Percentiles rank a stretch among this genome's conserved stretches.
Evolutionary conservation across 1,284 basidiomycete genomes (phyloP).

Genomic region (Fomitiporia mediterranea): DNA sequence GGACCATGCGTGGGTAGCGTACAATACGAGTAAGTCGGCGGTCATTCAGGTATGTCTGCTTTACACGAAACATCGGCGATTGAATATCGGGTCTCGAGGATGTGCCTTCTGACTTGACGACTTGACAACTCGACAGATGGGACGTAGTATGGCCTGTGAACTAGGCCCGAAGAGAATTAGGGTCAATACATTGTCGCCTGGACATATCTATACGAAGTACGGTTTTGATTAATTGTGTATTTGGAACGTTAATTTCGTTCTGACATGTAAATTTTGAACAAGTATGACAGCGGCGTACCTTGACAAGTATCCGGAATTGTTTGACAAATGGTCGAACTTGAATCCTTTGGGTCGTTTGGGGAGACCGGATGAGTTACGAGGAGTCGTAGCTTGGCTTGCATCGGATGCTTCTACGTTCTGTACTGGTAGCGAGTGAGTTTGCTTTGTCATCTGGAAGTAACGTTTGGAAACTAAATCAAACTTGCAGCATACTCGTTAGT

Average conservation of each 20-base stretch:
- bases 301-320: slow-evolving; percentile 62
- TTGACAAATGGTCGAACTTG: slow-evolving; percentile 67
- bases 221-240: slow-evolving; percentile 25
- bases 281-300: slow-evolving; percentile 73
- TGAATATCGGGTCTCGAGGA: background rate
- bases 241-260: background rate
- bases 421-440: slow-evolving; percentile 68
- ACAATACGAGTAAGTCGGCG: slow-evolving; percentile 80
- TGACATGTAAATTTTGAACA: background rate
- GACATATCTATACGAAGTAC: slow-evolving; percentile 70
- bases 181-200: slow-evolving; percentile 73
- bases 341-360: slow-evolving; percentile 77
- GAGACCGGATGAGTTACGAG: slow-evolving; percentile 70
- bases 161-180: slow-evolving; percentile 67
- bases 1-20: slow-evolving; percentile 72
- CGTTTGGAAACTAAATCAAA: slow-evolving; percentile 14
- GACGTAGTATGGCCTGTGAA: slow-evolving; percentile 80
- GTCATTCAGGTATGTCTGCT: slow-evolving; percentile 59
- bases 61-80: slow-evolving; percentile 23
- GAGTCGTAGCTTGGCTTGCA: slow-evolving; percentile 77
- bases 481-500: slow-evolving; percentile 57
- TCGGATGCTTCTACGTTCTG: slow-evolving; percentile 74
- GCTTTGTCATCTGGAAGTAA: background rate
- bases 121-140: slow-evolving; percentile 77
- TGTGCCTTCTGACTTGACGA: no score